phyloP scores from a whole-genome alignment of 2,329 filamentous ascomycete species.

The Scytalidium sp. region DNA sequence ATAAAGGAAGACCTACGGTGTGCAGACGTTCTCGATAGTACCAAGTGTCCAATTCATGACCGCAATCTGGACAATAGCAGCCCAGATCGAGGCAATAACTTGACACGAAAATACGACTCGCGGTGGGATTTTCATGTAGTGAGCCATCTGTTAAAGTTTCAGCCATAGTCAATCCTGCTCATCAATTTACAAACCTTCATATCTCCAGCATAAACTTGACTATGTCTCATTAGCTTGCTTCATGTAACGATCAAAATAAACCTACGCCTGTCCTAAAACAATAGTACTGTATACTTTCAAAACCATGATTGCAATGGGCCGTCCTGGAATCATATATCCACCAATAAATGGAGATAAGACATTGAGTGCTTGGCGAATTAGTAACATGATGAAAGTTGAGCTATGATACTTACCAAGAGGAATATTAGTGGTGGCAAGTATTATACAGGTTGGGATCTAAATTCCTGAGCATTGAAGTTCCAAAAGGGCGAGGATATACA shows the following conservation, averaged over 20 bases:
- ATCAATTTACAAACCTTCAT: constrained; percentile 32
- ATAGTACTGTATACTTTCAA: constrained; percentile 74
- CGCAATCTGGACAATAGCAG: constrained; percentile 45
- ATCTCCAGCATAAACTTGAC: constrained; percentile 22
- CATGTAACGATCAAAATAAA: constrained; percentile 23
- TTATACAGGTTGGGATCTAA: constrained; percentile 61
- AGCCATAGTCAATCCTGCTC: constrained; percentile 34
- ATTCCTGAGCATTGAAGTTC: not conserved
- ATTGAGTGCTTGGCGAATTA: constrained; percentile 54
- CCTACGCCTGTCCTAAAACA: constrained; percentile 49
- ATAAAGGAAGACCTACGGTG: constrained; percentile 17
- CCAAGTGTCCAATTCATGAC: constrained; percentile 47
- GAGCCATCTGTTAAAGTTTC: constrained; percentile 50
- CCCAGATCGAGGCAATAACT: constrained; percentile 46
- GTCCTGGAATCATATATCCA: constrained; percentile 66
- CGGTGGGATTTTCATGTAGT: constrained; percentile 66
- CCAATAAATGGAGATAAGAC: constrained; percentile 70
- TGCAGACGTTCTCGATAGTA: constrained; percentile 42
- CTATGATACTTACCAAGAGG: constrained; percentile 41
- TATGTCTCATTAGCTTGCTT: constrained; percentile 61
- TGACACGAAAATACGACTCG: constrained; percentile 48
- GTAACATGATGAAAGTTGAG: not conserved
- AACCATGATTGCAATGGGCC: constrained; percentile 72
- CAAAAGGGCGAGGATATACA: not conserved
- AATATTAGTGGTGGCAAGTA: constrained; percentile 67